Evolutionary conservation across 768 basidiomycete genomes (phyloP).

Genomic region (Psilocybe tampanensis): DNA sequence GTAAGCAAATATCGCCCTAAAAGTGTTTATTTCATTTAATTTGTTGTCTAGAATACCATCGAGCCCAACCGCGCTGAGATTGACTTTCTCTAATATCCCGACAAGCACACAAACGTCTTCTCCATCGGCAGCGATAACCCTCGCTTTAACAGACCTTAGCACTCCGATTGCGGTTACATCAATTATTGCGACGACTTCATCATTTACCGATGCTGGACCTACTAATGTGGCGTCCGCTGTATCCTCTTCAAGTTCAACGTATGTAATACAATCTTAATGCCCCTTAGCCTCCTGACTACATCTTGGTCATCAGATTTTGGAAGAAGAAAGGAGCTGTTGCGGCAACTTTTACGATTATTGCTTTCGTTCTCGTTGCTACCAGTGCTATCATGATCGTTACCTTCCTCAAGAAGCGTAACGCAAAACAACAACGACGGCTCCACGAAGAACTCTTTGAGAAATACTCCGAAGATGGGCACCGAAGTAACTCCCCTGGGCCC

Average conservation of each 20-base stretch:
- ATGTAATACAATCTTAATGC: conserved; percentile 10
- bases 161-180: not conserved
- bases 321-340: conserved; percentile 39
- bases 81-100: not conserved
- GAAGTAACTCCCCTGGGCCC: conserved; percentile 26
- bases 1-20: conserved; percentile 1
- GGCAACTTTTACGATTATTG: conserved; percentile 33
- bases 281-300: conserved; percentile 7
- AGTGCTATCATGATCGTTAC: conserved; percentile 25
- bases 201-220: not conserved
- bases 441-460: conserved; percentile 31
- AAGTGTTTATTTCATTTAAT: not conserved
- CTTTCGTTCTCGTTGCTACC: conserved; percentile 28
- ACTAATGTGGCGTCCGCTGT: conserved; percentile 8
- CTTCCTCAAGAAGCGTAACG: conserved; percentile 25
- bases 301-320: conserved; percentile 31
- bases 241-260: conserved; percentile 12
- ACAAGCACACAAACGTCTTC: not conserved
- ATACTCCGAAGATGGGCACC: conserved; percentile 20
- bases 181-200: not conserved
- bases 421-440: conserved; percentile 19
- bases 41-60: not conserved
- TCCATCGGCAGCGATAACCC: conserved; percentile 4
- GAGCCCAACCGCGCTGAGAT: not conserved
- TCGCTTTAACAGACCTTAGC: conserved; percentile 4